Percentiles rank a stretch among this genome's conserved stretches.
Evolutionary conservation across 2,329 filamentous ascomycete species (phyloP).

Genomic region (Ilyonectria robusta): DNA sequence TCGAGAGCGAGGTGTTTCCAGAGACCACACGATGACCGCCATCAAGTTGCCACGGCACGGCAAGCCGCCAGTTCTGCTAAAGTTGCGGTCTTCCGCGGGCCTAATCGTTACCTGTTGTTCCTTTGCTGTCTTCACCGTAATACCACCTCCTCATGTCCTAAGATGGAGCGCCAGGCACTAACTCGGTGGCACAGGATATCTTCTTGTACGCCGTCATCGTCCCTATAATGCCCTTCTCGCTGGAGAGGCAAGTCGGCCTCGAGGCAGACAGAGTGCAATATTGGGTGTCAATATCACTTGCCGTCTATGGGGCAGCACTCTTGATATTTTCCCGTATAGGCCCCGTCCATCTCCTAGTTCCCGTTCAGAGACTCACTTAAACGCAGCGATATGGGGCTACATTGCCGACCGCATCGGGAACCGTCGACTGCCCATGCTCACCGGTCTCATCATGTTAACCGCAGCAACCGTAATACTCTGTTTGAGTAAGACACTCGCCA

Average conservation of each 20-base stretch:
- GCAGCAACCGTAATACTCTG: conserved; percentile 52
- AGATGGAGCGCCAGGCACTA: neutral
- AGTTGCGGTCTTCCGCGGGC: conserved; percentile 50
- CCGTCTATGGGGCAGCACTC: conserved; percentile 51
- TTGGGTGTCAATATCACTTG: conserved; percentile 55
- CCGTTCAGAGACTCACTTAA: neutral
- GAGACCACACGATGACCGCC: conserved; percentile 34
- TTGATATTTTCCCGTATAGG: conserved; percentile 50
- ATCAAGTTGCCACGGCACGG: conserved; percentile 29
- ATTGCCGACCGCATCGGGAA: conserved; percentile 53
- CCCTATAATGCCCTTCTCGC: conserved; percentile 52
- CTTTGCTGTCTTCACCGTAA: conserved; percentile 54
- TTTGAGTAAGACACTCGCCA: conserved; percentile 48
- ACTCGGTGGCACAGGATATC: conserved; percentile 49
- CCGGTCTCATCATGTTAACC: conserved; percentile 49
- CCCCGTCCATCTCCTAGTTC: neutral
- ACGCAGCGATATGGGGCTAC: conserved; percentile 53
- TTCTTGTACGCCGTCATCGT: conserved; percentile 55
- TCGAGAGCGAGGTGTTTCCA: neutral
- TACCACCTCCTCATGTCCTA: neutral
- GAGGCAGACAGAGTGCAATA: conserved; percentile 49
- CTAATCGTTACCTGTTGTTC: conserved; percentile 52
- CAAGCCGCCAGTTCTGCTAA: conserved; percentile 48
- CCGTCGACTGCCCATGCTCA: conserved; percentile 52
- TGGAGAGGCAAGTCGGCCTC: conserved; percentile 47